phyloP scores from a whole-genome alignment of 148 eudicot species.

The Fagopyrum tataricum region DNA sequence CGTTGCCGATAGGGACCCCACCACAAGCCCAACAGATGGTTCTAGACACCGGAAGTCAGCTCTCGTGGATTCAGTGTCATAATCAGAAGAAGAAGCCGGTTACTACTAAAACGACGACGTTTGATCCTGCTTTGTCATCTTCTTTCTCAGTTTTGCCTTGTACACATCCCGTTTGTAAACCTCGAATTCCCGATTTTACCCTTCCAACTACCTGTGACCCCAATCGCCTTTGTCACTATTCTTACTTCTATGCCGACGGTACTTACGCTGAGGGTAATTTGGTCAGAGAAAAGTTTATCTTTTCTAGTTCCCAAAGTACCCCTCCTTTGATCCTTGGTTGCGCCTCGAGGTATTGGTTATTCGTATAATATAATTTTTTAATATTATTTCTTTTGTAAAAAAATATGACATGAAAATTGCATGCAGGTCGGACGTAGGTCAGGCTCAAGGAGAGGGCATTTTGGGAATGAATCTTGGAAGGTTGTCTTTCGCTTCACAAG shows the following conservation, averaged over 20 bases:
- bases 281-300: neutral
- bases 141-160: neutral
- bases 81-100: neutral
- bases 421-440: neutral
- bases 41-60: constrained; percentile 7
- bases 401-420: too few species aligned
- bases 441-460: constrained; percentile 9
- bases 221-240: constrained; percentile 11
- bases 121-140: constrained; percentile 5
- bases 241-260: constrained; percentile 11
- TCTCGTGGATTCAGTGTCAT: constrained; percentile 9
- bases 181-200: constrained; percentile 2
- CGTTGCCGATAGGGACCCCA: constrained; percentile 8
- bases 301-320: neutral
- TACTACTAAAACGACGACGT: neutral
- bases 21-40: constrained; percentile 3
- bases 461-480: constrained; percentile 10
- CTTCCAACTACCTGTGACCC: constrained; percentile 9
- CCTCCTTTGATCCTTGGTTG: constrained; percentile 9
- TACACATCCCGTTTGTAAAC: constrained; percentile 2
- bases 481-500: neutral
- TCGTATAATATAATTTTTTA: too few species aligned
- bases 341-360: neutral
- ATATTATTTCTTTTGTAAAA: too few species aligned
- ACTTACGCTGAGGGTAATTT: constrained; percentile 10